These are phyloP conservation scores for Chimonanthus salicifolius DNA, from an alignment of 164 flowering plant species.

Conservation along the genomic window DNA sequence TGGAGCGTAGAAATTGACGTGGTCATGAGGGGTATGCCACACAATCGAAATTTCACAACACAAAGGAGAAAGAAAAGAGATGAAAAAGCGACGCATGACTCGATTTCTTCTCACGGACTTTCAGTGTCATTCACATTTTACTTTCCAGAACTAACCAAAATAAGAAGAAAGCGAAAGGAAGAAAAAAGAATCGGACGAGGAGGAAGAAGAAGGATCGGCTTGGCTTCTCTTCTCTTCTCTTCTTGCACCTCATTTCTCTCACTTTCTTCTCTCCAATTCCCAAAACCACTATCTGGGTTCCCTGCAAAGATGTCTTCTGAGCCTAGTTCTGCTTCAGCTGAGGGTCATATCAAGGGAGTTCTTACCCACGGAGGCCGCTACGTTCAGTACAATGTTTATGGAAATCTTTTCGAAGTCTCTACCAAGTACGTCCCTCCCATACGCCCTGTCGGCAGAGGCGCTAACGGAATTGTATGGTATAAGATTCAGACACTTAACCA, in stretches of 20 bases:
- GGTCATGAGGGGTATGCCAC: too few relatives aligned
- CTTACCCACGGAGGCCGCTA: conserved; percentile 76
- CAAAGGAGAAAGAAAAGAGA: neutral
- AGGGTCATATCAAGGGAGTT: conserved; percentile 36
- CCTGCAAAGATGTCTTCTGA: conserved; percentile 23
- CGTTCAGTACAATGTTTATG: conserved; percentile 78
- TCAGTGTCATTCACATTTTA: neutral
- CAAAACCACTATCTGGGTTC: conserved; percentile 5
- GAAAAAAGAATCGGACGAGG: neutral
- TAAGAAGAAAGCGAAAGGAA: neutral
- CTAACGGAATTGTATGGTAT: conserved; percentile 95
- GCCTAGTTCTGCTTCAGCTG: conserved; percentile 37
- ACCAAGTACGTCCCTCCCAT: conserved; percentile 85
- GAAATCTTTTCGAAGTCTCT: conserved; percentile 79
- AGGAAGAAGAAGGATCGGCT: neutral
- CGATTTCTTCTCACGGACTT: conserved; percentile 3
- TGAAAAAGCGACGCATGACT: neutral
- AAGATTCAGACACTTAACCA: conserved; percentile 8
- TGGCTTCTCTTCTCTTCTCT: neutral
- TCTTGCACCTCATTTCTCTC: neutral
- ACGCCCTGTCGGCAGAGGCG: conserved; percentile 91
- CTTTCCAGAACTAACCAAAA: neutral
- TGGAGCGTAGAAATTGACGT: too few relatives aligned
- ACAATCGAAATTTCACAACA: too few relatives aligned
- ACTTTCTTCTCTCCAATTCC: neutral